phyloP scores from a whole-genome alignment of 345 rosid species.

The Gossypium rotundifolium region DNA sequence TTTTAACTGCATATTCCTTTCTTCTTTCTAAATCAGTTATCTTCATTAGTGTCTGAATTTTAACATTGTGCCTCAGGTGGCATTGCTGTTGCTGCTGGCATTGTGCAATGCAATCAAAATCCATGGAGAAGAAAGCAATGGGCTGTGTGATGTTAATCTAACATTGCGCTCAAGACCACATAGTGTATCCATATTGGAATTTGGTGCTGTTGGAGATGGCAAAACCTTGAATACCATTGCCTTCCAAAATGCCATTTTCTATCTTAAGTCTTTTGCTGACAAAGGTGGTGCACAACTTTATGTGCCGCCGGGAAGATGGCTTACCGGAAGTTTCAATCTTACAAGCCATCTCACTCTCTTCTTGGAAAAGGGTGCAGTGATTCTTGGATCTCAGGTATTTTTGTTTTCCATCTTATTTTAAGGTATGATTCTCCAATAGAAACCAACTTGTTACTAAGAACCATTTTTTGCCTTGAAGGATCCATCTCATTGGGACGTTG shows the following conservation, averaged over 20 bases:
- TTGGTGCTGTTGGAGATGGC: constrained; percentile 93
- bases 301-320: constrained; percentile 85
- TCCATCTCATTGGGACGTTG: constrained; percentile 73
- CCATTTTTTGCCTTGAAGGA: constrained; percentile 29
- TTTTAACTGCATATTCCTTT: neutral
- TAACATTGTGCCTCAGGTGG: constrained; percentile 36
- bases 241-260: constrained; percentile 89
- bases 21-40: constrained; percentile 5
- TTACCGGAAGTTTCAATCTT: constrained; percentile 87
- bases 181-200: constrained; percentile 82
- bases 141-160: constrained; percentile 45
- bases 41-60: constrained; percentile 10
- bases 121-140: constrained; percentile 33
- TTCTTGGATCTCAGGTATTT: constrained; percentile 85
- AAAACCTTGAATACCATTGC: constrained; percentile 75
- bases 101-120: constrained; percentile 39
- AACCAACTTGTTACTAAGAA: neutral
- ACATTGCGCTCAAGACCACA: constrained; percentile 71
- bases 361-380: constrained; percentile 77
- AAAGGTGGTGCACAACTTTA: constrained; percentile 99
- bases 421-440: neutral
- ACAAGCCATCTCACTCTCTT: constrained; percentile 96
- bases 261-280: constrained; percentile 88
- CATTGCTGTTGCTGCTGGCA: constrained; percentile 82
- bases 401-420: neutral